Evolutionary conservation across 2,329 filamentous ascomycete species (phyloP).

Genomic region (Corniculantispora saksenae): DNA sequence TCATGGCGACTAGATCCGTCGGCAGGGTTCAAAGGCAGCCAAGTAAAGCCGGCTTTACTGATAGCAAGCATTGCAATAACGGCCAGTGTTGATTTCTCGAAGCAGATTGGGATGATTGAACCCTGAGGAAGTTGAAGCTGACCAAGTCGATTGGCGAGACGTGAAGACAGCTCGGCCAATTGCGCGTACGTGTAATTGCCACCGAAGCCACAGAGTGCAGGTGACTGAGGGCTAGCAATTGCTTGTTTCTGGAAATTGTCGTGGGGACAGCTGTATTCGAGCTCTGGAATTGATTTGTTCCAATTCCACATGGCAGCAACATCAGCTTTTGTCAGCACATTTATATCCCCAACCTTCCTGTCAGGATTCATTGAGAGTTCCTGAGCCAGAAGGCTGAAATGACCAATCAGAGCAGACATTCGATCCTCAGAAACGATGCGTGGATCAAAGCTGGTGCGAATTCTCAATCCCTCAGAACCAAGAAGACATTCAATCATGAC

Average conservation of each 20-base stretch:
- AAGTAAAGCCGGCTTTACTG: neutral
- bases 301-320: neutral
- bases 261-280: neutral
- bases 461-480: neutral
- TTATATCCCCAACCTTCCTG: neutral
- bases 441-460: neutral
- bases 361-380: neutral
- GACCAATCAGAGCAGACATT: neutral
- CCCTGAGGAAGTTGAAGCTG: neutral
- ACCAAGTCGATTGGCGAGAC: neutral
- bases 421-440: neutral
- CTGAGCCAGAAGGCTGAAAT: neutral
- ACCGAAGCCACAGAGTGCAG: neutral
- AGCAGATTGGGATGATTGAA: neutral
- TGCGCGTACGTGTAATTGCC: neutral
- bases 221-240: neutral
- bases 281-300: neutral
- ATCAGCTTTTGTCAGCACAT: neutral
- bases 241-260: neutral
- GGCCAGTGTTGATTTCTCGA: neutral
- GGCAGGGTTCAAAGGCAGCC: neutral
- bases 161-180: neutral
- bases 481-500: neutral
- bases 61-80: neutral
- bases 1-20: neutral